phyloP scores from a whole-genome alignment of 768 basidiomycete genomes.

The Pleurotus pulmonarius region DNA sequence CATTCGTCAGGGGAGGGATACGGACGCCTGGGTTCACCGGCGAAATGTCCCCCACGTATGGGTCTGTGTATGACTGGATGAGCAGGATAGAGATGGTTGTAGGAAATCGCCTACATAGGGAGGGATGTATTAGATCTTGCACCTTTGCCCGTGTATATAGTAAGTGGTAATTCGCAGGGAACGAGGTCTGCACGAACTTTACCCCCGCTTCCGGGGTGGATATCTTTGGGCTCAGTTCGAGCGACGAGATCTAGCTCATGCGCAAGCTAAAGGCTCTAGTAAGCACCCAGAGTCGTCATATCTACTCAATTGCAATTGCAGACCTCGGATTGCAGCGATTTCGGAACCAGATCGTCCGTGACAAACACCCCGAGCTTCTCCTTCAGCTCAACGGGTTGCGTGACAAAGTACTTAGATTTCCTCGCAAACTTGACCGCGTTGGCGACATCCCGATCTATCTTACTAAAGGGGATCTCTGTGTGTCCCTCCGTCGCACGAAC shows the following conservation, averaged over 20 bases:
- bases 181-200: slow-evolving; percentile 4
- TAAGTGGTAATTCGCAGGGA: too few species aligned
- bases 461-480: neutral
- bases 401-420: neutral
- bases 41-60: slow-evolving; percentile 4
- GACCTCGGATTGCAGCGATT: slow-evolving; percentile 12
- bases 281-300: neutral
- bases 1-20: neutral
- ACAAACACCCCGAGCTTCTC: slow-evolving; percentile 7
- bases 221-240: slow-evolving; percentile 11
- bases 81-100: neutral
- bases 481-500: neutral
- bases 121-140: slow-evolving; percentile 15
- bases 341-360: slow-evolving; percentile 10
- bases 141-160: slow-evolving; percentile 2
- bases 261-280: slow-evolving; percentile 5
- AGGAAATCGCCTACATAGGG: slow-evolving; percentile 7
- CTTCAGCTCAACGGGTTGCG: neutral
- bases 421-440: neutral
- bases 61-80: neutral
- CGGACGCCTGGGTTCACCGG: neutral
- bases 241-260: slow-evolving; percentile 11
- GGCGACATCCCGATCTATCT: neutral
- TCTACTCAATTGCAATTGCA: neutral
- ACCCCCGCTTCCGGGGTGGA: slow-evolving; percentile 13